Percentiles rank a stretch among this genome's conserved stretches.
phyloP scores from a whole-genome alignment of 78 protist species.

The Guillardia theta region DNA sequence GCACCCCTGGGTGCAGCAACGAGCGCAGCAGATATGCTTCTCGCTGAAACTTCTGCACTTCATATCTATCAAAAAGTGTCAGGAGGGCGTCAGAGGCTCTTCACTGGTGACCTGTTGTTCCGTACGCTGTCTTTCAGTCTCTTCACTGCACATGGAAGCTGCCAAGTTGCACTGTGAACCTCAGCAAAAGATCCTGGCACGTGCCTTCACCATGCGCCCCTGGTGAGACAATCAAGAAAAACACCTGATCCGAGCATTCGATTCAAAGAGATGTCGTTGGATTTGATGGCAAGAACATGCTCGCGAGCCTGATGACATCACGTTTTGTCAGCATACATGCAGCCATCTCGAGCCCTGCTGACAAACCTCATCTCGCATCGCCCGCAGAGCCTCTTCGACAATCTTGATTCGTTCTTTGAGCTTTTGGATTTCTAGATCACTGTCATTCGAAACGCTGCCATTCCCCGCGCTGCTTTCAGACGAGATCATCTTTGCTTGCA shows the following conservation, averaged over 20 bases:
- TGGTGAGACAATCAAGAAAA: neutral
- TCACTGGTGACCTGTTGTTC: neutral
- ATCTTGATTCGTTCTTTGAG: neutral
- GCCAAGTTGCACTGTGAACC: neutral
- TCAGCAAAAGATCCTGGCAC: neutral
- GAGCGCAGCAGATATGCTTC: slow-evolving; percentile 6
- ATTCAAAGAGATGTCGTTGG: neutral
- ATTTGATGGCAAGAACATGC: neutral
- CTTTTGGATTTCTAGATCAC: neutral
- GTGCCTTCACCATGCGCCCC: neutral
- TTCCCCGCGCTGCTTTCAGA: too few species aligned
- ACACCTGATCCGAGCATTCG: neutral
- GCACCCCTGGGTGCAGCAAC: neutral
- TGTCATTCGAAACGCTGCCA: neutral
- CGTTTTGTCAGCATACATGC: too few species aligned
- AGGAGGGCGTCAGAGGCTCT: neutral
- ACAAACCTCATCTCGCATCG: slow-evolving; percentile 23
- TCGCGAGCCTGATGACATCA: neutral
- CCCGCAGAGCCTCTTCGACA: slow-evolving; percentile 20
- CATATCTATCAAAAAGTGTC: neutral
- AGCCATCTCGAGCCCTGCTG: neutral
- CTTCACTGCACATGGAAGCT: slow-evolving; percentile 1
- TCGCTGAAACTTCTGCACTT: neutral
- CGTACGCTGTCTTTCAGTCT: neutral
- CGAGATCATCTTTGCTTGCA: too few species aligned